A percentile compares a stretch with the other conserved stretches of the same genome.
Conservation (phyloP, 495 filamentous ascomycete genomes). For the Aspergillus olivimuriae region DNA sequence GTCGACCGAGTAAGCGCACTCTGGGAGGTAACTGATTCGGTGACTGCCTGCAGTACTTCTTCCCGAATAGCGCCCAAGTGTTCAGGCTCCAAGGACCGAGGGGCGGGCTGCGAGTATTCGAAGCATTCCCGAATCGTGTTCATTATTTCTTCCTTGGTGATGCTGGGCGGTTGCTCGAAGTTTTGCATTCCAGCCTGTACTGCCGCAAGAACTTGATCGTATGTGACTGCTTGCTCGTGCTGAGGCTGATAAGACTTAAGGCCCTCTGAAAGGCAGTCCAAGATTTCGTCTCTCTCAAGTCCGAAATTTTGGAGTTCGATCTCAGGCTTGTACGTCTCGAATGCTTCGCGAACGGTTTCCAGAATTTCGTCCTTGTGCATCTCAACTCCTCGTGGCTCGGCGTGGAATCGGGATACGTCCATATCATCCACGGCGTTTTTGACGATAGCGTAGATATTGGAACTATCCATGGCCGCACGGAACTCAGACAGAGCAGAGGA, state of each 20-base stretch:
- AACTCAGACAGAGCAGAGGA: slow-evolving; percentile 47
- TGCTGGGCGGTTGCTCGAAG: slow-evolving; percentile 59
- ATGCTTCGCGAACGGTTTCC: slow-evolving; percentile 77
- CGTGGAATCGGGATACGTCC: slow-evolving; percentile 32
- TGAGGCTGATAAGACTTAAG: slow-evolving; percentile 66
- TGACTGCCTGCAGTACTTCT: slow-evolving; percentile 35
- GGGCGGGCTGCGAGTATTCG: slow-evolving; percentile 16
- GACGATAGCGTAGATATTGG: slow-evolving; percentile 76
- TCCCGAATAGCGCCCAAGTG: slow-evolving; percentile 32
- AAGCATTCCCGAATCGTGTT: slow-evolving; percentile 71
- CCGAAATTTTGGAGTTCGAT: slow-evolving; percentile 86
- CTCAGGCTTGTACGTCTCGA: slow-evolving; percentile 87
- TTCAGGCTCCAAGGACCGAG: slow-evolving; percentile 19
- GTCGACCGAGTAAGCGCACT: slow-evolving; percentile 44
- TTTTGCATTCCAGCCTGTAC: slow-evolving; percentile 77
- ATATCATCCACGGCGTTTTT: slow-evolving; percentile 68
- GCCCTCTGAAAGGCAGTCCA: slow-evolving; percentile 77
- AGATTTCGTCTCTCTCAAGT: slow-evolving; percentile 79
- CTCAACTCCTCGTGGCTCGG: slow-evolving; percentile 26
- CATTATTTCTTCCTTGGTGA: slow-evolving; percentile 72
- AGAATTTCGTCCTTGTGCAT: slow-evolving; percentile 76
- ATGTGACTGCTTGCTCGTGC: slow-evolving; percentile 51
- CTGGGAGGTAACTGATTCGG: slow-evolving; percentile 34
- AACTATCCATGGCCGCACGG: slow-evolving; percentile 54
- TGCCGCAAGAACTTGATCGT: slow-evolving; percentile 73